phyloP scores from a whole-genome alignment of 2,329 filamentous ascomycete genomes.

The Aureobasidium subglaciale region DNA sequence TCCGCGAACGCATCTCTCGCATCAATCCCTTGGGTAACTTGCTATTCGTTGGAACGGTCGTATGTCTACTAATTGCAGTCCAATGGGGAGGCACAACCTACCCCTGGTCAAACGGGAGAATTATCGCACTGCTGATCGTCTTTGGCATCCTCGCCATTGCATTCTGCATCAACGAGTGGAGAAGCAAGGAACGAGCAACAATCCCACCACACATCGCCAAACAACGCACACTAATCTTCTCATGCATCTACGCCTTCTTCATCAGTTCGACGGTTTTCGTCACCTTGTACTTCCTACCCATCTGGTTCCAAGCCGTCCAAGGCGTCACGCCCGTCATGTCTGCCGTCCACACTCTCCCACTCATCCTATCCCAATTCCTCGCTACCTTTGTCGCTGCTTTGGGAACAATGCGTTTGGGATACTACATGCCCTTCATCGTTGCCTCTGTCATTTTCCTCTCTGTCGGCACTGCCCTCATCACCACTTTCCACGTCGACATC shows the following conservation, averaged over 20 bases:
- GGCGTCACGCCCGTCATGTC: constrained; percentile 39
- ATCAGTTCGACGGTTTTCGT: constrained; percentile 39
- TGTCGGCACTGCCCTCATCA: constrained; percentile 40
- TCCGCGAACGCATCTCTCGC: not conserved
- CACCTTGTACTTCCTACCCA: constrained; percentile 38
- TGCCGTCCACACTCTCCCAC: constrained; percentile 42
- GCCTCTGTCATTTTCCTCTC: constrained; percentile 34
- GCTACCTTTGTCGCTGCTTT: constrained; percentile 35
- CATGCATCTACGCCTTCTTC: constrained; percentile 32
- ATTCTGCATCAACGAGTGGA: constrained; percentile 38
- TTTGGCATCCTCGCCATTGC: constrained; percentile 35
- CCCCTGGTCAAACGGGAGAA: constrained; percentile 36
- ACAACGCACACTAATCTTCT: constrained; percentile 34
- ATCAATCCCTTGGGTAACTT: constrained; percentile 33
- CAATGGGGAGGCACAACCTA: constrained; percentile 45
- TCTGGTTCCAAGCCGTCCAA: constrained; percentile 47
- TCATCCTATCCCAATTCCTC: constrained; percentile 40
- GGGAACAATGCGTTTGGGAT: constrained; percentile 36
- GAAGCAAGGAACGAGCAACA: constrained; percentile 39
- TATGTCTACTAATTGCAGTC: constrained; percentile 43
- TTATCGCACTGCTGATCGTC: constrained; percentile 41
- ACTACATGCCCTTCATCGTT: constrained; percentile 46
- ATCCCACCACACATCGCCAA: constrained; percentile 40
- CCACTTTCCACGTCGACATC: constrained; percentile 36
- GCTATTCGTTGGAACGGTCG: constrained; percentile 41